These are phyloP conservation scores for Taiozyma sp. DNA, from an alignment of 1,139 yeast species.

Conservation along the genomic window DNA sequence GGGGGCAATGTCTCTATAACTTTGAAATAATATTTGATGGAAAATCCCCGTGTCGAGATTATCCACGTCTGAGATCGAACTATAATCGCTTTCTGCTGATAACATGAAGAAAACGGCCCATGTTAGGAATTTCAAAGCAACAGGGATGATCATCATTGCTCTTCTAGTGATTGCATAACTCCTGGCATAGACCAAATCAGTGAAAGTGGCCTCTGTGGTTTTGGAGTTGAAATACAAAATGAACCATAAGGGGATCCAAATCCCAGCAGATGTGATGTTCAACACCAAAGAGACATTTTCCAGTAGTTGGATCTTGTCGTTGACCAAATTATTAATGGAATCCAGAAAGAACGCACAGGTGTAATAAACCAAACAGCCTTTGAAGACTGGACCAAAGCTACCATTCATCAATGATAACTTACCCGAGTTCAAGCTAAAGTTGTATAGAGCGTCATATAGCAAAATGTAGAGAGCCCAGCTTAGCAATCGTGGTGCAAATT, in stretches of 20 bases:
- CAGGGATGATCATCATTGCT: background rate
- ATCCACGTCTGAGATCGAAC: background rate
- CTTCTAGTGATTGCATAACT: background rate
- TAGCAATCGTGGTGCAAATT: background rate
- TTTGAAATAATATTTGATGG: background rate
- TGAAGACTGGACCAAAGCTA: background rate
- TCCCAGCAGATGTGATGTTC: background rate
- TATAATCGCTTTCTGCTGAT: background rate
- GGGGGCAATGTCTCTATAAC: background rate
- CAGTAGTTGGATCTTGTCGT: background rate
- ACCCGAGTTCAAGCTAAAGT: background rate
- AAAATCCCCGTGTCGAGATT: background rate
- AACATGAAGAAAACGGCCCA: background rate
- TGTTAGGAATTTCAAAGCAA: background rate
- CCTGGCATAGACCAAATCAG: background rate
- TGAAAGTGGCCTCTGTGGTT: background rate
- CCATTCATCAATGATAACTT: background rate
- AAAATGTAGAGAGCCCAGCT: background rate
- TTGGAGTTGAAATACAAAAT: background rate
- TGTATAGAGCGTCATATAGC: background rate
- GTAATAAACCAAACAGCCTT: background rate
- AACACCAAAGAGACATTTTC: background rate
- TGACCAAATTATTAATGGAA: background rate
- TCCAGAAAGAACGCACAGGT: background rate
- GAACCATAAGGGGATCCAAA: background rate